Conservation (phyloP, 148 eudicot genomes). For the Rhododendron mucronatum region DNA sequence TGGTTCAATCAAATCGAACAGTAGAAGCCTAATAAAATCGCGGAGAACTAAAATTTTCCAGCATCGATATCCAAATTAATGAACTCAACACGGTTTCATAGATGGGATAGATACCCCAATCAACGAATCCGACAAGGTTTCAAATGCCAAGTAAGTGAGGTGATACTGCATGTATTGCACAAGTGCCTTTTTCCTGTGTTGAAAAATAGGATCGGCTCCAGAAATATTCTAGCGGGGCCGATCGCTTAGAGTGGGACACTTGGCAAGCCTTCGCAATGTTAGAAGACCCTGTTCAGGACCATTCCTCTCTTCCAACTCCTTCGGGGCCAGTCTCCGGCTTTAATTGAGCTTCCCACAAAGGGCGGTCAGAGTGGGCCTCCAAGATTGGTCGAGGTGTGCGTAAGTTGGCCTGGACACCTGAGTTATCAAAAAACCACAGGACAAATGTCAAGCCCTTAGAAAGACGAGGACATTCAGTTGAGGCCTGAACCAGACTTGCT, state of each 20-base stretch:
- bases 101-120: not conserved
- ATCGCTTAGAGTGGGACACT: not conserved
- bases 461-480: not conserved
- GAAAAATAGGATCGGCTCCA: not conserved
- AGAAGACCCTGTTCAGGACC: not conserved
- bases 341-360: no score
- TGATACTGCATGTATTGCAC: not conserved
- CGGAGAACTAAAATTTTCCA: not conserved
- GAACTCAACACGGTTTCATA: not conserved
- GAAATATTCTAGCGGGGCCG: not conserved
- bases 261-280: not conserved
- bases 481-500: not conserved
- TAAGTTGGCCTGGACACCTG: no score
- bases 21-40: not conserved
- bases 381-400: no score
- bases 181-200: not conserved
- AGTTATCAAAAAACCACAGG: no score
- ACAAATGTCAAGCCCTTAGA: not conserved
- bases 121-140: not conserved
- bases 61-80: not conserved
- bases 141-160: not conserved
- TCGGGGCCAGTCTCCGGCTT: no score
- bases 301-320: not conserved
- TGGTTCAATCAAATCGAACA: not conserved
- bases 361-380: no score